Percentiles rank a stretch among this genome's conserved stretches.
phyloP scores from a whole-genome alignment of 352 stramenopile species.

The Phytophthora chlamydospora region DNA sequence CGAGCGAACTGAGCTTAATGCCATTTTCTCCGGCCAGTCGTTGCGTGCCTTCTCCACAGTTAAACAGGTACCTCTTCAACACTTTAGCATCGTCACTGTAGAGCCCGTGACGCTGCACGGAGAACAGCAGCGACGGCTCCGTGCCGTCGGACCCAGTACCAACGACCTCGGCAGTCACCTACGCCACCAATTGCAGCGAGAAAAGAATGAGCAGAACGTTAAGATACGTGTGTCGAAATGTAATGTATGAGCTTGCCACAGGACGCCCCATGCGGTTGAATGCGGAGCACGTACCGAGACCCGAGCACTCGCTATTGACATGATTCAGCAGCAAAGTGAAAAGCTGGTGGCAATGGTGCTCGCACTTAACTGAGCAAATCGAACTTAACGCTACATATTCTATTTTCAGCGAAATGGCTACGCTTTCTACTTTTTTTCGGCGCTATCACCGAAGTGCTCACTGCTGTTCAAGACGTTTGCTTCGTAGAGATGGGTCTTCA shows the following conservation, averaged over 20 bases:
- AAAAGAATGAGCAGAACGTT: background rate
- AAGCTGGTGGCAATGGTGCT: conserved; percentile 5
- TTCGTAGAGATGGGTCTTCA: conserved; percentile 23
- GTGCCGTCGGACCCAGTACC: conserved; percentile 71
- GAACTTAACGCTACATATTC: conserved; percentile 23
- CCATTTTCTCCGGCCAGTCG: conserved; percentile 71
- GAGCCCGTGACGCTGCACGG: conserved; percentile 62
- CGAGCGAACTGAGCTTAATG: conserved; percentile 71
- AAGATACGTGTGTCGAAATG: background rate
- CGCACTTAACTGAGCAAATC: conserved; percentile 17
- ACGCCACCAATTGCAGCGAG: conserved; percentile 1
- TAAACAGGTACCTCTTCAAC: conserved; percentile 73
- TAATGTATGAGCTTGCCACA: background rate
- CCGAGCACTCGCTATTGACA: conserved; percentile 6
- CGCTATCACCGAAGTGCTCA: background rate
- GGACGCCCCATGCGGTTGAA: background rate
- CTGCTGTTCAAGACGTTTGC: background rate
- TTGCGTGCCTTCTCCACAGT: conserved; percentile 75
- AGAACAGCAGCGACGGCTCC: conserved; percentile 70
- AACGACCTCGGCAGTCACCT: conserved; percentile 66
- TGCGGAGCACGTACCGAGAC: conserved; percentile 24
- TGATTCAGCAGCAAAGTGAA: background rate
- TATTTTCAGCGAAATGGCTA: conserved; percentile 7
- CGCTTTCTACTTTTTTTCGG: background rate
- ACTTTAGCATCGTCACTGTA: conserved; percentile 70